These are phyloP conservation scores for Mycena epipterygia DNA, from an alignment of 768 basidiomycete genomes.

Conservation along the genomic window DNA sequence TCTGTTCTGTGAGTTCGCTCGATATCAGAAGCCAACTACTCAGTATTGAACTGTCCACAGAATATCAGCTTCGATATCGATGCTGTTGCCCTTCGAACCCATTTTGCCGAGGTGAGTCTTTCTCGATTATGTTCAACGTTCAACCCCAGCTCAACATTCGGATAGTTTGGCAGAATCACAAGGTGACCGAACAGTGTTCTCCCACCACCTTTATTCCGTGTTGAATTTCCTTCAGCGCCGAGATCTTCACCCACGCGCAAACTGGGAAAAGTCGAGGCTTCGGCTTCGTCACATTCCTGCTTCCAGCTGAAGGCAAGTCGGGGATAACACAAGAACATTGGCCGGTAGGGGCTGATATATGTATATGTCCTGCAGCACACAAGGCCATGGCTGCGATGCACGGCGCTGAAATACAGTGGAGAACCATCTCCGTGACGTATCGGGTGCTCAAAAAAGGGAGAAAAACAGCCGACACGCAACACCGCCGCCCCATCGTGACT, in stretches of 20 bases:
- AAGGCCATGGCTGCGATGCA: slow-evolving; percentile 25
- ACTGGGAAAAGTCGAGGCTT: slow-evolving; percentile 27
- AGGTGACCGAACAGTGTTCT: neutral
- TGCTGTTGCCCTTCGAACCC: neutral
- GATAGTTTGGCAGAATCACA: slow-evolving; percentile 23
- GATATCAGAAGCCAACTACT: neutral
- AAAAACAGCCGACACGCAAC: neutral
- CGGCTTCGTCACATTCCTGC: slow-evolving; percentile 23
- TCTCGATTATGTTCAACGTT: neutral
- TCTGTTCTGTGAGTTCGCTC: slow-evolving; percentile 24
- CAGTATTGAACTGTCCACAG: neutral
- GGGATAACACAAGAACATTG: neutral
- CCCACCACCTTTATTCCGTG: no score
- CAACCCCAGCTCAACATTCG: neutral
- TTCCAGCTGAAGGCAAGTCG: slow-evolving; percentile 22
- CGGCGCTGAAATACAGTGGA: slow-evolving; percentile 15
- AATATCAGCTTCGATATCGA: slow-evolving; percentile 26
- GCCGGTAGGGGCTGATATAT: neutral
- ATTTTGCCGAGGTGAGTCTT: slow-evolving; percentile 27
- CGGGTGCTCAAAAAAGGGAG: neutral
- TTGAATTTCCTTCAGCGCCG: slow-evolving; percentile 6
- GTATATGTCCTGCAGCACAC: slow-evolving; percentile 3
- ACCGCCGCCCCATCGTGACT: no score
- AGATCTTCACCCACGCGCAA: slow-evolving; percentile 5
- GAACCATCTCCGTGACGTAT: slow-evolving; percentile 9